Evolutionary conservation across 108 stramenopile species (phyloP).

Genomic region (Nannochloropsis gaditana): DNA sequence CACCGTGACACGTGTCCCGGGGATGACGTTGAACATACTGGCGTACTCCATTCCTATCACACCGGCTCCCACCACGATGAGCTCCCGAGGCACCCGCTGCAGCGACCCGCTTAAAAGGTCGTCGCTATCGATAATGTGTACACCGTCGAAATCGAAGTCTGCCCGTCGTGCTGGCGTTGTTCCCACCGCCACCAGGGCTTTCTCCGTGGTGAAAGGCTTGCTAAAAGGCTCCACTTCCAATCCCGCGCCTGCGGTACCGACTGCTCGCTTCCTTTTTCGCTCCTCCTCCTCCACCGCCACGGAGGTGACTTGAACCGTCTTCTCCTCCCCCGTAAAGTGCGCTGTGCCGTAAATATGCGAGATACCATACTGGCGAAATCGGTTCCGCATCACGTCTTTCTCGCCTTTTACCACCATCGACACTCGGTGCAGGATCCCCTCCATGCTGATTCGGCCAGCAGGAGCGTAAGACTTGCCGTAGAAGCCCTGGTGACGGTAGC

Average conservation of each 20-base stretch:
- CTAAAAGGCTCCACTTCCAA: not conserved
- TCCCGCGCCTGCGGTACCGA: not conserved
- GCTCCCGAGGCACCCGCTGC: conserved; percentile 33
- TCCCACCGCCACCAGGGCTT: not conserved
- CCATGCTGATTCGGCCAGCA: not conserved
- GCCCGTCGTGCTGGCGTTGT: not conserved
- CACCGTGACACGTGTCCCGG: conserved; percentile 40
- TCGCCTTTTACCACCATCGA: conserved; percentile 7
- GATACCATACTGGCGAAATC: not conserved
- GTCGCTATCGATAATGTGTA: conserved; percentile 16
- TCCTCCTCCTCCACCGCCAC: not conserved
- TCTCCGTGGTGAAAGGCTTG: conserved; percentile 1
- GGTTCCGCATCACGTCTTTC: conserved; percentile 7
- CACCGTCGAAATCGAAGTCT: conserved; percentile 10
- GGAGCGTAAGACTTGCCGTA: not conserved
- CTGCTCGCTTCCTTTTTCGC: not conserved
- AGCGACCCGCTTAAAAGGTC: not conserved
- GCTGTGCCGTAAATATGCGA: not conserved
- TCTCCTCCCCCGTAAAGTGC: not conserved
- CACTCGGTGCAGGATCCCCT: not conserved
- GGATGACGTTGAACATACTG: conserved; percentile 42
- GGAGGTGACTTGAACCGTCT: not conserved
- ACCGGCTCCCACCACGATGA: conserved; percentile 46
- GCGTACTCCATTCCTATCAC: conserved; percentile 52
- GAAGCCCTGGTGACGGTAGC: conserved; percentile 39